Conservation (phyloP, 2,329 filamentous ascomycete species). For the Blastomyces parvus region DNA sequence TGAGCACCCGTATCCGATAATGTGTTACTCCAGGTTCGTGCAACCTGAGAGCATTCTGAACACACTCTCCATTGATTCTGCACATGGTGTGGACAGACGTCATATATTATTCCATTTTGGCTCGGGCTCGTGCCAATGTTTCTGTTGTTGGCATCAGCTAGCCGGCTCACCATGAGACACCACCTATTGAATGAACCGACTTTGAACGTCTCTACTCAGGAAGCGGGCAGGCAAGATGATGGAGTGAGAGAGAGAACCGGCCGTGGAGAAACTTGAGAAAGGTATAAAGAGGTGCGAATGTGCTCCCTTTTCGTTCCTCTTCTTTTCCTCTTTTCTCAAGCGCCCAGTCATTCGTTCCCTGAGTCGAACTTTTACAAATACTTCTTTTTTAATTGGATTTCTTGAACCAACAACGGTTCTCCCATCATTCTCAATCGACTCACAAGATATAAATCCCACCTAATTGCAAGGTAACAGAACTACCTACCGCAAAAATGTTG, state of each 20-base stretch:
- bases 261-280: not conserved
- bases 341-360: not conserved
- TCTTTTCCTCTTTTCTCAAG: not conserved
- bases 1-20: not conserved
- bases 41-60: not conserved
- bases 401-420: not conserved
- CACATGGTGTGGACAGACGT: not conserved
- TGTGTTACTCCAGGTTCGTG: not conserved
- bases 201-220: conserved; percentile 6
- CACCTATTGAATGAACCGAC: not conserved
- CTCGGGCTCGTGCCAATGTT: not conserved
- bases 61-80: not conserved
- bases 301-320: not conserved
- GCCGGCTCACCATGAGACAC: not conserved
- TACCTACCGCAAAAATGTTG: conserved; percentile 21
- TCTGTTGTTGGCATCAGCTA: not conserved
- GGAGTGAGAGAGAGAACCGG: not conserved
- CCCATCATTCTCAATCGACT: not conserved
- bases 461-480: not conserved
- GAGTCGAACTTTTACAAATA: not conserved
- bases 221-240: not conserved
- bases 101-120: not conserved
- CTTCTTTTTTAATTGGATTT: not conserved
- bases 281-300: not conserved
- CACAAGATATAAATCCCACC: too few relatives aligned